phyloP scores from a whole-genome alignment of 345 rosid genomes.

The Eucalyptus globulus region DNA sequence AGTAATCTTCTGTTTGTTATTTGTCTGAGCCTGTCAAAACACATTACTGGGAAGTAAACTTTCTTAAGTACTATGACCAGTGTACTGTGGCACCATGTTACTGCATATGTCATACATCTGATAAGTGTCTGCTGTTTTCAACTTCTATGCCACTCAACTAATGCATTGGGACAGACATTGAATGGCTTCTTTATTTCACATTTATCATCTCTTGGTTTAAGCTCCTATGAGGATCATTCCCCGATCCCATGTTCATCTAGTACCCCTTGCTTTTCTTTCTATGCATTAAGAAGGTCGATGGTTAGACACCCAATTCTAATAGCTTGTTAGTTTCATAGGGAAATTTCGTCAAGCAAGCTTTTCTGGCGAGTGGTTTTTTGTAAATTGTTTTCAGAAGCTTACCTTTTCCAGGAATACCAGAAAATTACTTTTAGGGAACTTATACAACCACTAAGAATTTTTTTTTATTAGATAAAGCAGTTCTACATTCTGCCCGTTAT shows the following conservation, averaged over 20 bases:
- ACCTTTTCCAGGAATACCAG: neutral
- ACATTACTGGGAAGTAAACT: neutral
- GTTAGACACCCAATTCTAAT: neutral
- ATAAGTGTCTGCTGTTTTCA: neutral
- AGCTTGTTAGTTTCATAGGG: neutral
- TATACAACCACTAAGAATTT: neutral
- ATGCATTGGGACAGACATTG: neutral
- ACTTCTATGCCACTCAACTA: neutral
- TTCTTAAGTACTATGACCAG: neutral
- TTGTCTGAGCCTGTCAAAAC: neutral
- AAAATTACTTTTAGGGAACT: neutral
- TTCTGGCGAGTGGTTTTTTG: neutral
- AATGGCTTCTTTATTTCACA: neutral
- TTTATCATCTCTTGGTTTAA: neutral
- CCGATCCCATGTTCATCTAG: neutral
- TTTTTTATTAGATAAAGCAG: neutral
- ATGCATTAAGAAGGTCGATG: neutral
- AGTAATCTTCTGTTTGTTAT: neutral
- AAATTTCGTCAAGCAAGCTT: neutral
- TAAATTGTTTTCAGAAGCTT: neutral
- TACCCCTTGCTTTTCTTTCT: neutral
- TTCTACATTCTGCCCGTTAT: neutral
- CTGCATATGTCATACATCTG: neutral
- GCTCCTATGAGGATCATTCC: neutral
- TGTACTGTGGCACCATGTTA: neutral